Evolutionary conservation across 192 early-diverging fungal genomes (phyloP).

Genomic region (Cladochytrium replicatum): DNA sequence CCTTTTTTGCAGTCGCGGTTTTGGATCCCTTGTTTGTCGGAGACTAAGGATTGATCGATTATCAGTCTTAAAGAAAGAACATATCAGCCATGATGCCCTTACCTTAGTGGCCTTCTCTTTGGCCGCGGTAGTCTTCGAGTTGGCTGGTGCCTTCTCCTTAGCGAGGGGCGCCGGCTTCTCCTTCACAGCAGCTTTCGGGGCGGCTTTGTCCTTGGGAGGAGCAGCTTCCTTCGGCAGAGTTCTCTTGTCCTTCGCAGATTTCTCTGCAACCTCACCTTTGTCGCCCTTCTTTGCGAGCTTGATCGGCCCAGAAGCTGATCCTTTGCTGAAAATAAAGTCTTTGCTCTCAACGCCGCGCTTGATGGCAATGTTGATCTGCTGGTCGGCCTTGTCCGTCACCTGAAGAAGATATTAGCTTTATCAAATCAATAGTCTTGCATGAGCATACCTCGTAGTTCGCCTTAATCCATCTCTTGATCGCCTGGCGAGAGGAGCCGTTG

Average conservation of each 20-base stretch:
- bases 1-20: conserved; percentile 1
- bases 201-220: conserved; percentile 28
- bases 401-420: neutral
- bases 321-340: conserved; percentile 49
- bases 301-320: conserved; percentile 41
- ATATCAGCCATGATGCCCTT: too few species aligned
- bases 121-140: conserved; percentile 33
- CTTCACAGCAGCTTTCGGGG: conserved; percentile 41
- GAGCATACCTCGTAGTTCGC: conserved; percentile 48
- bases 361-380: conserved; percentile 46
- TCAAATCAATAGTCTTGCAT: conserved; percentile 1
- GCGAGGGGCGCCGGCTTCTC: conserved; percentile 39
- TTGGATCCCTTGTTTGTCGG: too few species aligned
- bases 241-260: too few species aligned
- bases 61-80: too few species aligned
- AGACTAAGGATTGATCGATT: too few species aligned
- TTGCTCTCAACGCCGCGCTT: conserved; percentile 48
- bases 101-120: conserved; percentile 43
- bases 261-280: conserved; percentile 24
- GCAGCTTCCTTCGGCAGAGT: conserved; percentile 33
- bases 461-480: conserved; percentile 61
- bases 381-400: conserved; percentile 32
- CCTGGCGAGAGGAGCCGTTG: conserved; percentile 55
- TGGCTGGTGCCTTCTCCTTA: conserved; percentile 4
- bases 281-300: conserved; percentile 37